Evolutionary conservation across 345 rosid genomes (phyloP), one percentile per base, ranked within the genome.

Genomic region (Populus tremula): DNA sequence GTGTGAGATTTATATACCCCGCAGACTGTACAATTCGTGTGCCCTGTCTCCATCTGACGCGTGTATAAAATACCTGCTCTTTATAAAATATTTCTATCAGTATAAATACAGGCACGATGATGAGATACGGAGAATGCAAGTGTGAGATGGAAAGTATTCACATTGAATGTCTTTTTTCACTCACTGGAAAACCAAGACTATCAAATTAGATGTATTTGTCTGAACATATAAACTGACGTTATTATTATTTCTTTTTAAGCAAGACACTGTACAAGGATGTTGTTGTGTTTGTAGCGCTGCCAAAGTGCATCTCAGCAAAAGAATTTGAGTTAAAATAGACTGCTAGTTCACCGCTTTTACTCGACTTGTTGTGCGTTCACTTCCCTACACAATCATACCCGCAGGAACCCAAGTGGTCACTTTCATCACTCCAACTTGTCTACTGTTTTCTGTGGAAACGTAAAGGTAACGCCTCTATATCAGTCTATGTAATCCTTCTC

Each of bases 391-490:
- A 86, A 86, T 85, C 76, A 85, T 88, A 67, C 70, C 83, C 59
- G 76, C 84, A 84, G 71, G 78, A 80, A 41, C 39, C 86, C 70
- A 33, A 76, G 75, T 75, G 86, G 85, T 87, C 80, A 84, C 78
- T 41, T 79, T 79, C 83, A 78, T 84, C 86, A 76, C 75, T 75
- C 70, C 25, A 7, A 9, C 47, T 21, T 17, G 35, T 53, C 69
- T 84, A 63, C 81, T 66, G 61, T 70, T 70, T 56, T 12, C 29
- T 54, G n/a, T 20, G 18, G 13, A 71, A 88, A 89, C 96, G 96
- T 94, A 89, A 91, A 90, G 91, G 78, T 81, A 80, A 94, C 87
- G 94, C 91, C 78, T 86, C 80, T 79, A 82, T 83, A 45, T 72
- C 56, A 74, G 62, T 53, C 82, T 50, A 18, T 50, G 56, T 50